Base-by-base conservation (phyloP, 306 rosid species). In the Fragaria vesca region DNA sequence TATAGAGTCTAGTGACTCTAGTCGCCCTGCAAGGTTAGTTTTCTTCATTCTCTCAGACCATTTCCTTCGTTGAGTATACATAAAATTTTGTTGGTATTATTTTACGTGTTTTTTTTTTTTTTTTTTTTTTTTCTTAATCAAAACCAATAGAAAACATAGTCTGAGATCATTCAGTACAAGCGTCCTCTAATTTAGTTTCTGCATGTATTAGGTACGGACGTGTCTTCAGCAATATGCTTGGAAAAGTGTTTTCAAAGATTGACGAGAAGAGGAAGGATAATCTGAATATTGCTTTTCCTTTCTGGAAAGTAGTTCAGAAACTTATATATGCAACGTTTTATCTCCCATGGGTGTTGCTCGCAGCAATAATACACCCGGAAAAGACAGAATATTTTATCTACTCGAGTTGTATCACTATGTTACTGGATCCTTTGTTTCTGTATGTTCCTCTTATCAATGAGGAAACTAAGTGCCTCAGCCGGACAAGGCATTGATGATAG, bases 341-440 rank as follows among this genome's bases (percentile, higher is more conserved):
- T 52, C 17, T 6, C 60, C 60, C 24, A 52, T 4, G 0, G 4
- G 24, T 21, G 62, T 55, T 55, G 2, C 0, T 55, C 28, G 4
- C 0, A 55, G 11, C 62, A 55, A 55, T 55, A 55, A 55, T n/a
- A 20, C 2, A 2, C 4, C 62, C 62, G 28, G 62, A n/a, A 6
- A 7, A 21, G 10, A 0, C 62, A 1, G 2, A 2, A 1, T 55
- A 2, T 79, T 83, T 69, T 38, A 60, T 40, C 15, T 67, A n/a
- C 40, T 80, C 76, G 4, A 72, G 79, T 61, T 16, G 72, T 9
- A 57, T 83, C 42, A 71, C 84, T 2, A 73, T 80, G 42, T 72
- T 24, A 2, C 13, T 69, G 79, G 87, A 84, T 69, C 77, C 87
- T 24, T 34, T 84, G 81, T 77, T 84, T 62, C 43, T 84, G 51